Conservation (phyloP, 495 filamentous ascomycete genomes). For the Hypoxylon crocopeplum region DNA sequence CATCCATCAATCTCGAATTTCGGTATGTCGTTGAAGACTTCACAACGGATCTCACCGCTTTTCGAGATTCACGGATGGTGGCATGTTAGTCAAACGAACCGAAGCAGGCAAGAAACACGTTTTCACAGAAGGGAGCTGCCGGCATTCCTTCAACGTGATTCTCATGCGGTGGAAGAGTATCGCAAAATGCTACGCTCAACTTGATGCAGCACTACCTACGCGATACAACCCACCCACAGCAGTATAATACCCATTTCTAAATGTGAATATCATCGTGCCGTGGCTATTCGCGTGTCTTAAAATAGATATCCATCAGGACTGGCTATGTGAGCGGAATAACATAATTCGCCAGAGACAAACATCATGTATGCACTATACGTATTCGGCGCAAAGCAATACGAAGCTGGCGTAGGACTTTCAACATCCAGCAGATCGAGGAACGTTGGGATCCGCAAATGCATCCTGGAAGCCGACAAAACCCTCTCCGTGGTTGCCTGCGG, state of each 20-base stretch:
- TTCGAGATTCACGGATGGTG: slow-evolving; percentile 7
- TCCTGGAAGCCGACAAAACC: slow-evolving; percentile 14
- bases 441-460: slow-evolving; percentile 1
- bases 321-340: not conserved
- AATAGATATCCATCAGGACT: no score
- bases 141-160: slow-evolving; percentile 21
- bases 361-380: slow-evolving; percentile 12
- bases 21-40: slow-evolving; percentile 7
- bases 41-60: slow-evolving; percentile 21
- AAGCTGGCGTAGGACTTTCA: slow-evolving; percentile 17
- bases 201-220: slow-evolving; percentile 11
- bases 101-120: not conserved
- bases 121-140: slow-evolving; percentile 10
- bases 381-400: slow-evolving; percentile 22
- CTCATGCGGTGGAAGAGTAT: slow-evolving; percentile 17
- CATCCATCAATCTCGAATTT: slow-evolving; percentile 20
- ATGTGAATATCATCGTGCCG: no score
- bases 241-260: no score
- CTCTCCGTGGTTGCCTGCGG: not conserved
- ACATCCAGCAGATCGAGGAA: slow-evolving; percentile 6
- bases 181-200: slow-evolving; percentile 14
- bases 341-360: not conserved
- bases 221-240: slow-evolving; percentile 36
- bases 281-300: no score
- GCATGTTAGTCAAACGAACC: not conserved